phyloP scores from a whole-genome alignment of 2,329 filamentous ascomycete genomes.

The Fusarium austroafricanum region DNA sequence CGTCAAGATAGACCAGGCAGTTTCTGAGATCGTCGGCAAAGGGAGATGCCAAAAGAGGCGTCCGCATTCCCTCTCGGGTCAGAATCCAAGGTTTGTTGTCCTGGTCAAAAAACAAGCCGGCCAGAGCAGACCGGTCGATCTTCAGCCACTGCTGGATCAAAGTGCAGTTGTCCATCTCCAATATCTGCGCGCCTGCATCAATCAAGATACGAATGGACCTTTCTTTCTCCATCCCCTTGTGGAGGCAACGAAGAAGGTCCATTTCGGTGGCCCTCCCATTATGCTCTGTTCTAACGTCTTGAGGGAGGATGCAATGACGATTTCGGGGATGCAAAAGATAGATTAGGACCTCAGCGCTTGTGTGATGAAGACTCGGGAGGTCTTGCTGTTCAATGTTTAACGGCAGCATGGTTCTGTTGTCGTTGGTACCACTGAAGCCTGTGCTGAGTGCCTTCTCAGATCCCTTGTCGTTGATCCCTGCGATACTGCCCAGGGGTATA shows the following conservation, averaged over 20 bases:
- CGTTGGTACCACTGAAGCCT: slow-evolving; percentile 80
- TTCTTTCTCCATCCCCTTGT: neutral
- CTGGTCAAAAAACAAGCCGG: slow-evolving; percentile 64
- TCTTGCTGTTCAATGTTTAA: slow-evolving; percentile 72
- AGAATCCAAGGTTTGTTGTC: slow-evolving; percentile 38
- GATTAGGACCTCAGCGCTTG: slow-evolving; percentile 72
- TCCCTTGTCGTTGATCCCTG: neutral
- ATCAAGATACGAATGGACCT: slow-evolving; percentile 65
- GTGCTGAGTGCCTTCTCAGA: slow-evolving; percentile 61
- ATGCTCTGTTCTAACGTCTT: slow-evolving; percentile 51
- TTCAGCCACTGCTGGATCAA: slow-evolving; percentile 64
- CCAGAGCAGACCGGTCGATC: slow-evolving; percentile 57
- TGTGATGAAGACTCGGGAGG: slow-evolving; percentile 66
- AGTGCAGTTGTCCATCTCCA: slow-evolving; percentile 68
- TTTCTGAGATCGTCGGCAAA: slow-evolving; percentile 36
- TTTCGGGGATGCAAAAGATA: slow-evolving; percentile 68
- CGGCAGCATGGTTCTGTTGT: slow-evolving; percentile 70
- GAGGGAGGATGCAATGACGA: slow-evolving; percentile 55
- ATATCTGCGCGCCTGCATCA: slow-evolving; percentile 72
- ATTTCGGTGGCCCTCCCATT: slow-evolving; percentile 53
- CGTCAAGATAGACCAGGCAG: slow-evolving; percentile 67
- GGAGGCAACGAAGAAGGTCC: slow-evolving; percentile 48
- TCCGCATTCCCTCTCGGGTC: slow-evolving; percentile 27
- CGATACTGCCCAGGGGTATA: slow-evolving; percentile 53
- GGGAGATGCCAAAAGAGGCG: slow-evolving; percentile 36